Evolutionary conservation across 2,329 filamentous ascomycete species (phyloP), one percentile per base, ranked within the genome.

Genomic region (Aspergillus fumigatiaffinis): DNA sequence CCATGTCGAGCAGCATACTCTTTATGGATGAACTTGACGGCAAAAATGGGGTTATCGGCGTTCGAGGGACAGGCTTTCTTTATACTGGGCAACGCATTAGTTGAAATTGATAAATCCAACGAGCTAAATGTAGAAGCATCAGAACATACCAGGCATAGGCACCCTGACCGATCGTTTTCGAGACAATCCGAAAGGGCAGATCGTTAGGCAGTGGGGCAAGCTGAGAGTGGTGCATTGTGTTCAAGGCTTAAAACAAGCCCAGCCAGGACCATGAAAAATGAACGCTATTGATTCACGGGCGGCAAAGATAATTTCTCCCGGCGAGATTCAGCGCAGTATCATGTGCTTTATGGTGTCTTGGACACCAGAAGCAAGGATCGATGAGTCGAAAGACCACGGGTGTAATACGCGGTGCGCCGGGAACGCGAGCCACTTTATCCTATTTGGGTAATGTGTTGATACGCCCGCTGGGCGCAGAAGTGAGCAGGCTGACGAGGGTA

Each of bases 11-110:
- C 84, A 57, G 94, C 95, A 75, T 97, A 96, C 63, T 90, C 89
- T 78, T 99, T 99, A 79, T 99, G 93, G 72, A 99, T 97, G 77
- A 99, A 91, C 75, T 99, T 99, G 76, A 99, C 91, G 14, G 95
- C 94, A 73, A 99, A 97, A 57, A 99, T 80, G 29, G 93, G 93
- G 26, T 79, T 83, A 26, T 84, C 77, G 1, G 82, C 75, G 63
- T 89, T 82, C 25, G 88, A 79, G 7, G 93, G 93, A 50, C 88
- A 85, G 29, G 93, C 94, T 78, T 97, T 97, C 72, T 96, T 96
- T 70, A 97, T 94, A 59, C 92, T 93, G 74, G 49, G 35, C 35
- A 56, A 60, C 12, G 47, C 65, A 7, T 38, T 23, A 10, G 58
- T 61, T 17, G 59, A 49, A 23, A 35, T n/a, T 14, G 7, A 42